Percentiles rank a stretch among this genome's conserved stretches.
Evolutionary conservation across 352 stramenopile species (phyloP).

Genomic region (Thalassiosira mediterranea): DNA sequence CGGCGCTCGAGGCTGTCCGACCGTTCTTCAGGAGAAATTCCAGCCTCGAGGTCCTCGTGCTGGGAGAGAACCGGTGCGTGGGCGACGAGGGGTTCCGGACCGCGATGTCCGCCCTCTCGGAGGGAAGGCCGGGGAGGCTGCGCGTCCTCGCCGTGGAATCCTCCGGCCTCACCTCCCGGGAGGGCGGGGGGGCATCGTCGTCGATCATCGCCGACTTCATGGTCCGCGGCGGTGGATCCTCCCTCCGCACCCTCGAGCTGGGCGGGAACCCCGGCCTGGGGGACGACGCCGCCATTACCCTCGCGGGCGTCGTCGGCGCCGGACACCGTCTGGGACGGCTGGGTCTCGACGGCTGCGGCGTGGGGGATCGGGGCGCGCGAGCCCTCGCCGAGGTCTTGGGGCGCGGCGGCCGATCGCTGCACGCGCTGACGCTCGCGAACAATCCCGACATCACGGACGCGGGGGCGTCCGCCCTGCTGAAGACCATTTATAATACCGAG

Average conservation of each 20-base stretch:
- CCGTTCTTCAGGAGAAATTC: slow-evolving; percentile 29
- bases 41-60: slow-evolving; percentile 19
- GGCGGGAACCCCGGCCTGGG: slow-evolving; percentile 27
- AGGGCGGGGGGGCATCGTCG: slow-evolving; percentile 2
- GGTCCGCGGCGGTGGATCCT: background rate
- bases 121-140: background rate
- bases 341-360: slow-evolving; percentile 13
- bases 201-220: slow-evolving; percentile 26
- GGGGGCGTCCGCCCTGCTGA: slow-evolving; percentile 15
- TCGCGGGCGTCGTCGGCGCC: slow-evolving; percentile 12
- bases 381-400: slow-evolving; percentile 3
- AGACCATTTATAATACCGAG: slow-evolving; percentile 12
- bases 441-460: slow-evolving; percentile 27
- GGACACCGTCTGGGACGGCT: slow-evolving; percentile 14
- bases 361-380: slow-evolving; percentile 28
- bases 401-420: slow-evolving; percentile 19
- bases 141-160: slow-evolving; percentile 17
- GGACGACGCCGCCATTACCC: slow-evolving; percentile 7
- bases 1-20: slow-evolving; percentile 1
- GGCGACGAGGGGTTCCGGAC: slow-evolving; percentile 20
- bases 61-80: slow-evolving; percentile 33
- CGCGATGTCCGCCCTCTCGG: slow-evolving; percentile 1
- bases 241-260: slow-evolving; percentile 37
- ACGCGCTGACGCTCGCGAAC: slow-evolving; percentile 17
- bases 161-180: slow-evolving; percentile 21